Base-by-base conservation (phyloP, 2,329 filamentous ascomycete species). In the Penicillium palitans region DNA sequence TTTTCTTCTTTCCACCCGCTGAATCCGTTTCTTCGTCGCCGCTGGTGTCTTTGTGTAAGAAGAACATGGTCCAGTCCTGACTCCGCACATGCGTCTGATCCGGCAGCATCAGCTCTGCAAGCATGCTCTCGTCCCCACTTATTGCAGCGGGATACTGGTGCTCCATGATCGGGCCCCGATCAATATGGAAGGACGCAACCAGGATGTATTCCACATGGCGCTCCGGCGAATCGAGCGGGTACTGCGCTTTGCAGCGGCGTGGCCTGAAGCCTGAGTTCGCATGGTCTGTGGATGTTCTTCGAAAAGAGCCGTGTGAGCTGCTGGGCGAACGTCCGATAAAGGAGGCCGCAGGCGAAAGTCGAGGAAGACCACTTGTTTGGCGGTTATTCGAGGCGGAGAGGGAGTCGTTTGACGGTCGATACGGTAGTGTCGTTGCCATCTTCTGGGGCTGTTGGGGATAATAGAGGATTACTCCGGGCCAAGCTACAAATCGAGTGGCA, bases 1-100 rank as follows among this genome's bases (percentile, higher is more conserved):
- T 81, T 64, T 77, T 64, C 78, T 71, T 73, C 52, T 70, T 72
- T 21, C 81, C 70, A 77, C 76, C 65, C 76, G 79, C 55, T 73
- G 80, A 67, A 66, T 91, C 89, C 57, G 87, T 84, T 31, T 92
- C 90, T 60, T 96, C 93, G 57, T 90, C 88, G 51, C 89, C 87
- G 60, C 87, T 93, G 4, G 88, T 90, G 74, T 99, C 95, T 74
- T 98, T 98, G 79, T 99, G 95, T 57, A 99, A 75, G 73, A 99
- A 99, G 80, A 99, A 99, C 55, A 98, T 96, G 42, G 95, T 99
- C 95, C 95, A 99, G 74, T 99, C 95, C 77, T 98, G 93, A 70
- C 90, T 93, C 40, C 95, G 86, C 61, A 95, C 87, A 77, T 99
- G 95, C 24, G 93, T 92, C 76, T 98, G 93, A 76, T 99, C 95